Evolutionary conservation across 176 grass and related monocot species (phyloP).

Genomic region (Eleusine coracana): DNA sequence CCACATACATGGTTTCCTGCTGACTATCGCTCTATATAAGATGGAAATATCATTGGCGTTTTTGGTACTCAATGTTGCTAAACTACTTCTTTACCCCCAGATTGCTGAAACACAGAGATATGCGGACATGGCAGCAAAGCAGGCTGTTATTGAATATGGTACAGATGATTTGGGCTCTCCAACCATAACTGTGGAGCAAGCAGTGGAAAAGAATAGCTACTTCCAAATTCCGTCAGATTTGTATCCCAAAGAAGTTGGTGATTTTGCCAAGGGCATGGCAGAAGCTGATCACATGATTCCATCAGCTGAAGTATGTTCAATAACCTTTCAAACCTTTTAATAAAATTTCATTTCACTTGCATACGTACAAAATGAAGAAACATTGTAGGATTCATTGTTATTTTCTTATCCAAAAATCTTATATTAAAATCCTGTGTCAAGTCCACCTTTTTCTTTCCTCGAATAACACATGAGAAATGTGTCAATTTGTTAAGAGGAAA

Average conservation of each 20-base stretch:
- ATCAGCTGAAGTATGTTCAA: constrained; percentile 56
- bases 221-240: constrained; percentile 47
- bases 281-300: constrained; percentile 73
- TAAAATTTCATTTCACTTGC: not conserved
- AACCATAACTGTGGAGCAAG: constrained; percentile 73
- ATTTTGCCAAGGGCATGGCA: constrained; percentile 71
- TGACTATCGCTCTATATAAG: not conserved
- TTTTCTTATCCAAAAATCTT: not conserved
- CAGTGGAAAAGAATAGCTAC: constrained; percentile 66
- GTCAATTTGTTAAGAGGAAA: not conserved
- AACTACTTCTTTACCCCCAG: constrained; percentile 34
- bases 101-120: constrained; percentile 80
- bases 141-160: constrained; percentile 65
- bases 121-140: constrained; percentile 77
- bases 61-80: not conserved
- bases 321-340: not conserved
- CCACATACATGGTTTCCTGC: not conserved
- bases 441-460: too few species aligned
- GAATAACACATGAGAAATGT: too few species aligned
- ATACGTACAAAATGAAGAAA: not conserved
- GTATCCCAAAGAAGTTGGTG: constrained; percentile 68
- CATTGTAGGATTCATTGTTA: not conserved
- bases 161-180: constrained; percentile 56
- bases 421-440: not conserved
- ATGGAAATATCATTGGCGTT: not conserved